Percentiles rank a stretch among this genome's conserved stretches.
Evolutionary conservation across 352 stramenopile genomes (phyloP).

Genomic region (Globisporangium recalcitrans): DNA sequence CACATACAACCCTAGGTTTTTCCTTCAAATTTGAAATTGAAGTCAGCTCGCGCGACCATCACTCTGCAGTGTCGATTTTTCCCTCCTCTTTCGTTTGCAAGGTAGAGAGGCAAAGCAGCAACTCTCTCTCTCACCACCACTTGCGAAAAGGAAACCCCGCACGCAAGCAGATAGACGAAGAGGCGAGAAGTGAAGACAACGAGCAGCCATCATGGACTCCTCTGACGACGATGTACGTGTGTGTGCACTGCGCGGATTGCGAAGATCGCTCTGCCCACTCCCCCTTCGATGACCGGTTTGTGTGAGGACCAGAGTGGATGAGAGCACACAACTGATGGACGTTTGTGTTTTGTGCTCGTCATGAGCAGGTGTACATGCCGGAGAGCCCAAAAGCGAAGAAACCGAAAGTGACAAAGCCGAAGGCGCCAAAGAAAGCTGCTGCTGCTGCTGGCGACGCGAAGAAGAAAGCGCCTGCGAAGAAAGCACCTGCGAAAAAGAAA

Average conservation of each 20-base stretch:
- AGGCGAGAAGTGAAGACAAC: not conserved
- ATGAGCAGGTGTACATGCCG: constrained; percentile 16
- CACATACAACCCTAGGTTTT: not conserved
- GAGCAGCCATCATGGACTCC: constrained; percentile 39
- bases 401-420: constrained; percentile 14
- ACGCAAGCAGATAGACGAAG: not conserved
- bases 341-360: not conserved
- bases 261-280: too few relatives aligned
- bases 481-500: constrained; percentile 51
- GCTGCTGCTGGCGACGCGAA: constrained; percentile 11
- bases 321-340: too few relatives aligned
- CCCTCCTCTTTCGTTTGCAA: too few relatives aligned
- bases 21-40: constrained; percentile 11
- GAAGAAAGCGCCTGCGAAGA: constrained; percentile 29
- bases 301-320: not conserved
- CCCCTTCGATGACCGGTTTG: not conserved
- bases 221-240: constrained; percentile 47
- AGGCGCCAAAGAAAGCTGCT: constrained; percentile 33
- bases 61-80: too few relatives aligned
- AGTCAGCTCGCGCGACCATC: constrained; percentile 2
- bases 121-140: not conserved
- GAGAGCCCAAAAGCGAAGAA: constrained; percentile 15
- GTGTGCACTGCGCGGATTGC: not conserved
- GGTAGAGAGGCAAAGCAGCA: not conserved
- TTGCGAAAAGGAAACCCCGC: constrained; percentile 12